Evolutionary conservation across 2,329 filamentous ascomycete species (phyloP).

Genomic region (Aspergillus sp.): DNA sequence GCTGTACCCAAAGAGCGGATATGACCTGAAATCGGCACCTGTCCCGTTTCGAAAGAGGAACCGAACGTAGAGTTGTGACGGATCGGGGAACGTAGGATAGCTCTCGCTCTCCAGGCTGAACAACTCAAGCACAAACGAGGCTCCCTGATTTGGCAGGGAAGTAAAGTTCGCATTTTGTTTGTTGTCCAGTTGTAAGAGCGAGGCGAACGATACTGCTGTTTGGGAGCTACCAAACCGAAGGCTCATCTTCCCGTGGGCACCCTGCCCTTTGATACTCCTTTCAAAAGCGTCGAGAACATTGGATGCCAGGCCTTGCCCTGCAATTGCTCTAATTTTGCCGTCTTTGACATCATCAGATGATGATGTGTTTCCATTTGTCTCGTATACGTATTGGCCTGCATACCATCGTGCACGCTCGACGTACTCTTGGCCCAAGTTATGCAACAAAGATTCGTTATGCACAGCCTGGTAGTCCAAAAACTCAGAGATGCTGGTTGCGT

Average conservation of each 20-base stretch:
- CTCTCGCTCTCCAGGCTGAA: slow-evolving; percentile 43
- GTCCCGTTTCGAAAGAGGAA: slow-evolving; percentile 61
- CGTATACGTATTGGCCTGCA: slow-evolving; percentile 52
- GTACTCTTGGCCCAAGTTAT: slow-evolving; percentile 31
- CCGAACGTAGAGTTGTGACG: slow-evolving; percentile 53
- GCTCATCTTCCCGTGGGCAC: slow-evolving; percentile 44
- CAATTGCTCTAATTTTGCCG: slow-evolving; percentile 40
- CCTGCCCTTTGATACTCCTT: slow-evolving; percentile 38
- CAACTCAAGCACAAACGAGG: slow-evolving; percentile 54
- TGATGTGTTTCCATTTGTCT: slow-evolving; percentile 48
- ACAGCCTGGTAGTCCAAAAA: slow-evolving; percentile 55
- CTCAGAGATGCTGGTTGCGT: slow-evolving; percentile 57
- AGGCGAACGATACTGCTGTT: slow-evolving; percentile 53
- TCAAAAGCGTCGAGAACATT: slow-evolving; percentile 41
- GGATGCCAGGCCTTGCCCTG: slow-evolving; percentile 44
- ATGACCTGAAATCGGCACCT: slow-evolving; percentile 35
- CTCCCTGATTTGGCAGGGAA: slow-evolving; percentile 50
- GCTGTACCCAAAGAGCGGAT: slow-evolving; percentile 53
- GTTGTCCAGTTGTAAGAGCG: slow-evolving; percentile 43
- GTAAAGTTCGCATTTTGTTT: slow-evolving; percentile 45
- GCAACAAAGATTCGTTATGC: slow-evolving; percentile 50
- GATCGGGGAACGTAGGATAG: slow-evolving; percentile 39
- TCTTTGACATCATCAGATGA: slow-evolving; percentile 22
- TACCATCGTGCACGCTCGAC: slow-evolving; percentile 42
- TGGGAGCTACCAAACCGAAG: slow-evolving; percentile 52